Conservation (phyloP, 305 asterid genomes). For the Fraxinus latifolia region DNA sequence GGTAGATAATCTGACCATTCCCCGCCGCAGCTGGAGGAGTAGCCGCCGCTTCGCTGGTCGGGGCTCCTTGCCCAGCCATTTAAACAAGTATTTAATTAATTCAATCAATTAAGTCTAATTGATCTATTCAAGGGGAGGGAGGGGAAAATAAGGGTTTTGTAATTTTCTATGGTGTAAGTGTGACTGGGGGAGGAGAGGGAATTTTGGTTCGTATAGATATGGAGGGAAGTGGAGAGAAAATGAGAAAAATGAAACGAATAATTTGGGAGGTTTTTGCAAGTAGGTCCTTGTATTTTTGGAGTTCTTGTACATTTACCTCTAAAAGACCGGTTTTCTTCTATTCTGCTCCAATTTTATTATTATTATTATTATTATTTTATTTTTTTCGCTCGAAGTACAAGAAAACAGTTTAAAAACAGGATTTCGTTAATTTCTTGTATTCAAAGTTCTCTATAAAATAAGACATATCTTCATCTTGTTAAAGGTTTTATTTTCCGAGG, state of each 20-base stretch:
- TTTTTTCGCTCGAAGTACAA: neutral
- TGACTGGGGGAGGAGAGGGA: constrained; percentile 47
- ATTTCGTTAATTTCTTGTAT: neutral
- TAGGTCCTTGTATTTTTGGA: constrained; percentile 9
- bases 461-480: neutral
- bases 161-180: constrained; percentile 24
- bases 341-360: neutral
- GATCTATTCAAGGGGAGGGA: constrained; percentile 18
- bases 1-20: constrained; percentile 39
- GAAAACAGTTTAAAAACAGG: neutral
- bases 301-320: neutral
- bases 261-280: constrained; percentile 24
- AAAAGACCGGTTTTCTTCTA: neutral
- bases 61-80: constrained; percentile 58
- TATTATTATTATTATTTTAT: neutral
- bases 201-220: constrained; percentile 90
- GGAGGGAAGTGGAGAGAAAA: constrained; percentile 76
- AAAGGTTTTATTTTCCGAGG: neutral
- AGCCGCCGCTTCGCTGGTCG: constrained; percentile 47
- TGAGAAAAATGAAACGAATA: constrained; percentile 27
- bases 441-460: neutral
- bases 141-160: constrained; percentile 37
- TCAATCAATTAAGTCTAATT: neutral
- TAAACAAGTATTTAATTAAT: neutral
- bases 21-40: constrained; percentile 39